A percentile compares a stretch with the other conserved stretches of the same genome.
Evolutionary conservation across 179 eudicot genomes (phyloP).

Genomic region (Dionaea muscipula): DNA sequence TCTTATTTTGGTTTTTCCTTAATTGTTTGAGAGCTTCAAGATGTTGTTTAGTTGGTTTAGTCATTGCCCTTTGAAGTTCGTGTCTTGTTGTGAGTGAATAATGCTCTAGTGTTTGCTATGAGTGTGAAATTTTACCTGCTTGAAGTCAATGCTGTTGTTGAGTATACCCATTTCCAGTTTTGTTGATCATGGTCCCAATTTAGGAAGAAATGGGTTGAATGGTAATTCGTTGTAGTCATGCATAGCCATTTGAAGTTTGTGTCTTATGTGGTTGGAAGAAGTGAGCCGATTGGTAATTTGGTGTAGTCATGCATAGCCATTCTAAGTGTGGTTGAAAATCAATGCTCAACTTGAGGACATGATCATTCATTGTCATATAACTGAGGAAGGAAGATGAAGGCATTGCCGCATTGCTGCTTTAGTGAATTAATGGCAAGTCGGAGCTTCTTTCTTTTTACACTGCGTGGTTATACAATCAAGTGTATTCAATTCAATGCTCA

Average conservation of each 20-base stretch:
- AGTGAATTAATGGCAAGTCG: background rate
- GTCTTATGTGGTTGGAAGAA: background rate
- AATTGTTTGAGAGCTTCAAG: too few relatives aligned
- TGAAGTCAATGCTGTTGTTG: background rate
- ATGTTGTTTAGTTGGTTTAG: background rate
- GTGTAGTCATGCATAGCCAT: too few relatives aligned
- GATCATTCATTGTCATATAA: background rate
- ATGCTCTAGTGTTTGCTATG: background rate
- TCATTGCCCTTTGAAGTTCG: background rate
- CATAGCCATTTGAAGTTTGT: slow-evolving; percentile 3
- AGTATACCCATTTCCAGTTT: background rate
- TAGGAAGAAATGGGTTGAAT: background rate
- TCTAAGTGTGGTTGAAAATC: background rate
- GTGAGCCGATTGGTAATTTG: background rate
- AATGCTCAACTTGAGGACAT: background rate
- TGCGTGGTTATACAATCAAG: too few relatives aligned
- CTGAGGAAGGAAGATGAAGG: background rate
- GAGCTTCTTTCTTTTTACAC: background rate
- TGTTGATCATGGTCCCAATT: background rate
- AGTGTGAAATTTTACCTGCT: background rate
- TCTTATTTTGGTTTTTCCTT: too few relatives aligned
- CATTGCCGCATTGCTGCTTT: background rate
- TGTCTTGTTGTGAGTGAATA: background rate
- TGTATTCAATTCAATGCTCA: too few relatives aligned
- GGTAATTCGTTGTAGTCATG: background rate